These are phyloP conservation scores for Schrenkiella parvula DNA, from an alignment of 345 rosid genomes.

Conservation along the genomic window DNA sequence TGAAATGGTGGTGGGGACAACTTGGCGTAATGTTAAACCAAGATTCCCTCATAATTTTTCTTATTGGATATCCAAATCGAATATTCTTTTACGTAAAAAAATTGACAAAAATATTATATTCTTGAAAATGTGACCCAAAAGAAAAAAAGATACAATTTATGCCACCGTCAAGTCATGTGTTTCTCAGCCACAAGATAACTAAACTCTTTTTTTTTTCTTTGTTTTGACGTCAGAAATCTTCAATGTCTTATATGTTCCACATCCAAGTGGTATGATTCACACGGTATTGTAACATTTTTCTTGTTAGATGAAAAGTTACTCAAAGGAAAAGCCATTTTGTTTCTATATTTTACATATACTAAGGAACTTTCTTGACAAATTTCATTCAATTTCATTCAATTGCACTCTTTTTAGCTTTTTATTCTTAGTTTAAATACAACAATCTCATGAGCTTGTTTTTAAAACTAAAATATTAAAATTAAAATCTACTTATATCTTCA, in stretches of 20 bases:
- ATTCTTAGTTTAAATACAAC: no score
- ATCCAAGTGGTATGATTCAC: neutral
- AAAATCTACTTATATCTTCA: no score
- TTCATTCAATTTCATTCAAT: no score
- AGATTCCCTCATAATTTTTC: conserved; percentile 7
- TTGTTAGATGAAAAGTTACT: neutral
- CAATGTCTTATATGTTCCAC: neutral
- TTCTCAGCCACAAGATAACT: conserved; percentile 4
- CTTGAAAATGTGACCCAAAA: neutral
- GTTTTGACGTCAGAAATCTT: neutral
- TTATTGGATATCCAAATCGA: conserved; percentile 26
- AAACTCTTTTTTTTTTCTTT: neutral
- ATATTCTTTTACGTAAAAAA: conserved; percentile 15
- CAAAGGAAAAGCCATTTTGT: neutral
- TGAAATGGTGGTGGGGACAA: conserved; percentile 23
- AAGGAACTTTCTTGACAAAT: no score
- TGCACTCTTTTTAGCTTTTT: no score
- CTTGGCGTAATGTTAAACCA: conserved; percentile 21
- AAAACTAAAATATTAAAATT: no score
- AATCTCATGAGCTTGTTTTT: no score
- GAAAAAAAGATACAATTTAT: neutral
- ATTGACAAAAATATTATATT: neutral
- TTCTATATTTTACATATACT: no score
- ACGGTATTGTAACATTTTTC: neutral
- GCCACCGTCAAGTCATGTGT: neutral